A percentile compares a stretch with the other conserved stretches of the same genome.
Evolutionary conservation across 1,284 basidiomycete species (phyloP).

Genomic region (Ceratobasidium sp.): DNA sequence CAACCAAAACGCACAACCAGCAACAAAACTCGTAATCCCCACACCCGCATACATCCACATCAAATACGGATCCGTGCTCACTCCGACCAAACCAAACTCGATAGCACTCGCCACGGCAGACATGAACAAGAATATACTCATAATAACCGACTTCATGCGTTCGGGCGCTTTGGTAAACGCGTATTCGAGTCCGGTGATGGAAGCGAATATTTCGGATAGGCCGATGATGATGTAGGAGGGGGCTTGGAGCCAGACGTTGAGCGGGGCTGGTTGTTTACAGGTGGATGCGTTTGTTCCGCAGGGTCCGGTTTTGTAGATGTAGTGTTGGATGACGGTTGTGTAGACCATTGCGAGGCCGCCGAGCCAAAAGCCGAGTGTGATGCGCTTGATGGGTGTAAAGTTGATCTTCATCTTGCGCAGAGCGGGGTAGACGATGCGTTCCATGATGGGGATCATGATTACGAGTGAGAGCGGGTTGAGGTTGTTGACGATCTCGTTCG

Average conservation of each 20-base stretch:
- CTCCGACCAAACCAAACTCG: conserved; percentile 58
- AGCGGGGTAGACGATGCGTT: conserved; percentile 78
- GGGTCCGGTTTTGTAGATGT: conserved; percentile 78
- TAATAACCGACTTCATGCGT: conserved; percentile 85
- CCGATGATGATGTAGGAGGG: conserved; percentile 61
- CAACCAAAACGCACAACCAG: conserved; percentile 57
- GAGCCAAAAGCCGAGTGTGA: conserved; percentile 79
- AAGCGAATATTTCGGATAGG: conserved; percentile 78
- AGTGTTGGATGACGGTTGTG: conserved; percentile 74
- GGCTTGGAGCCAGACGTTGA: conserved; percentile 83
- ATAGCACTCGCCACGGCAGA: conserved; percentile 65
- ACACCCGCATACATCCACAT: conserved; percentile 61
- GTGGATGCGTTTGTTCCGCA: conserved; percentile 71
- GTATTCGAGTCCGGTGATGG: conserved; percentile 84
- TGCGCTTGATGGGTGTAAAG: conserved; percentile 81
- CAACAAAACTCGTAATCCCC: conserved; percentile 64
- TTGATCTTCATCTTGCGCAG: conserved; percentile 73
- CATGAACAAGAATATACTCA: conserved; percentile 79
- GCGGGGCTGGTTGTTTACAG: conserved; percentile 57
- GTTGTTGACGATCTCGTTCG: conserved; percentile 68
- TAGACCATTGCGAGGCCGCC: conserved; percentile 71
- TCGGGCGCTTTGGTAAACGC: conserved; percentile 89
- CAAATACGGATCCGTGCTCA: conserved; percentile 42
- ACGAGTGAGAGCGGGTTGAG: conserved; percentile 59
- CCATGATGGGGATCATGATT: conserved; percentile 56